Evolutionary conservation across 148 eudicot genomes (phyloP), one percentile per base, ranked within the genome.

Genomic region (Drosera capensis): DNA sequence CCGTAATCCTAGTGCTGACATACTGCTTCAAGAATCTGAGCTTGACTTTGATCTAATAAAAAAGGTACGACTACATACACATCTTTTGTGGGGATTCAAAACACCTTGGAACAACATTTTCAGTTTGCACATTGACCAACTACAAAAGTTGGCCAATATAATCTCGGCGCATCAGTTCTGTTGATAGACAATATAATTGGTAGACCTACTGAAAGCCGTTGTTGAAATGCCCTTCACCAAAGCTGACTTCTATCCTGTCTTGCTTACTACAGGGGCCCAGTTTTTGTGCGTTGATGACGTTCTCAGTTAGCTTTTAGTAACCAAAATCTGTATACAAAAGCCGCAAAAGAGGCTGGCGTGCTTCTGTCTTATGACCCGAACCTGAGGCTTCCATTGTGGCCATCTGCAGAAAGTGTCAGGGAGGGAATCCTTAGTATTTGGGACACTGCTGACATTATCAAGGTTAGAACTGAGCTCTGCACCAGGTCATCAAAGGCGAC

Each of bases 1-100:
- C 44, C 93, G 99, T 48, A 92, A 92, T 59, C 99, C 99, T 46
- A 92, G 99, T 71, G 99, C 99, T 52, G 99, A 92, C 67, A 92
- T 92, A 95, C 80, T 92, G 23, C 94, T 92, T 55, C 63, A 76
- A 54, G 95, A 78, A 71, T 55, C 71, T 49, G 95, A 92, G 67
- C 86, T 92, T 64, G 86, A 80, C 60, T 51, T 75, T 30, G 94
- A 84, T 44, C 74, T 92, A 54, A 85, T 92, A 21, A 78, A 45
- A 52, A 90, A 76, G 94, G 99, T 90, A 76, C 7, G 38, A 18
- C 2, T 18, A 1, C 23, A 9, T 3, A 5, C 11, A 17, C 18
- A 2, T 19, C 8, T 12, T 41, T 19, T 1, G 7, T 18, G 5
- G 14, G 5, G n/a, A 34, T 5, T 34, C 11, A 9, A 15, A 34